Evolutionary conservation across 1,139 yeast species (phyloP).

Genomic region (Pichia cactophila): DNA sequence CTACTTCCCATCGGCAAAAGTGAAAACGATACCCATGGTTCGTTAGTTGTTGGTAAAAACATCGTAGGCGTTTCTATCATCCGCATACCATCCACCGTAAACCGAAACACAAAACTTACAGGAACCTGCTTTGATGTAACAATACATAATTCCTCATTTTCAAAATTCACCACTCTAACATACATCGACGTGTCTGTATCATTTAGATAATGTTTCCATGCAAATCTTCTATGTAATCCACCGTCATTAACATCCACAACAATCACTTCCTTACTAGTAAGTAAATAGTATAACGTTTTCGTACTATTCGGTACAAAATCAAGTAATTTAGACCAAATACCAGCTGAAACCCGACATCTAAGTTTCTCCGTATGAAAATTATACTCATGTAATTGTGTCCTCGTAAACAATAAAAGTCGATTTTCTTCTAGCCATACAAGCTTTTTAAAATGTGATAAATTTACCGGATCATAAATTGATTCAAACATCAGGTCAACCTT

Average conservation of each 20-base stretch:
- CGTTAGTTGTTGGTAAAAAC: constrained; percentile 19
- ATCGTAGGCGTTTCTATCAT: constrained; percentile 37
- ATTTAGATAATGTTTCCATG: constrained; percentile 65
- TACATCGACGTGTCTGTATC: constrained; percentile 49
- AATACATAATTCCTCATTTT: constrained; percentile 16
- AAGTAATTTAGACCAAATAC: constrained; percentile 48
- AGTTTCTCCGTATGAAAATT: constrained; percentile 24
- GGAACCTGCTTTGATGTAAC: constrained; percentile 36
- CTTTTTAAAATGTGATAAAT: constrained; percentile 50
- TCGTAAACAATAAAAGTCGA: constrained; percentile 35
- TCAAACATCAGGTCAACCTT: constrained; percentile 11
- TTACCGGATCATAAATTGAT: constrained; percentile 38
- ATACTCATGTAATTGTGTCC: constrained; percentile 38
- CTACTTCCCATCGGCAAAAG: constrained; percentile 6
- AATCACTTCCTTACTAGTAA: constrained; percentile 58
- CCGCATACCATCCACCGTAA: constrained; percentile 35
- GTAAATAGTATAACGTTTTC: constrained; percentile 31
- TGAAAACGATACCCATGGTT: background rate
- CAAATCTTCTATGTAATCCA: constrained; percentile 37
- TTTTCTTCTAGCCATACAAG: constrained; percentile 38
- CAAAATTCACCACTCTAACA: constrained; percentile 27
- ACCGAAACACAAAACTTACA: constrained; percentile 36
- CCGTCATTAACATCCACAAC: constrained; percentile 33
- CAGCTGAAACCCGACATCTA: constrained; percentile 39
- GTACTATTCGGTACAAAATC: constrained; percentile 34